Evolutionary conservation across 2,329 filamentous ascomycete genomes (phyloP), one percentile per base, ranked within the genome.

Genomic region (Aureobasidium musti): DNA sequence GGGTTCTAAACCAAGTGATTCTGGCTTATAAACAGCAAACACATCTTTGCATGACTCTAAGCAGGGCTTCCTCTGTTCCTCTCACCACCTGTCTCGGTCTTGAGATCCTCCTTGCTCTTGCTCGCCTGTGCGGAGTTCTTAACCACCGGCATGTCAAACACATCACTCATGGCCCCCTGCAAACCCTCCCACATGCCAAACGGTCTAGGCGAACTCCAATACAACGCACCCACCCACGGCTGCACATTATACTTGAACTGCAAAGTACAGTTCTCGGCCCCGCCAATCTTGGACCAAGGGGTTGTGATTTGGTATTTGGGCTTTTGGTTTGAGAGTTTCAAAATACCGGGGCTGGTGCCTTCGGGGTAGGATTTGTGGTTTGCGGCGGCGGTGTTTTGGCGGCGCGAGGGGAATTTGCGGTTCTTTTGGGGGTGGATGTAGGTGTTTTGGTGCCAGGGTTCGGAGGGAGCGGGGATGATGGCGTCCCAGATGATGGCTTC

Each of bases 221-320:
- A 90, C 77, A 98, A 79, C 63, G 89, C 79, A 17, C 95, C 95
- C 13, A 99, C 92, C 91, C 94, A 98, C 37, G 95, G 95, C 82
- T 99, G 95, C 68, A 98, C 90, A 79, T 98, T 98, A 87, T 96
- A 99, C 75, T 95, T 89, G 63, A 98, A 82, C 73, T 89, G 87
- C 69, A 99, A 82, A 35, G 86, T 88, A 66, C 94, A 91, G 76
- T 95, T 88, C 60, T 84, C 81, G 57, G 87, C 83, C 74, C 89
- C 84, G 53, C 91, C 90, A 71, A 98, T 84, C 77, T 88, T 88
- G 68, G 93, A 91, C 13, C 85, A 86, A 13, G 94, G 91, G 77
- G 97, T 92, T 5, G 93, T 96, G 79, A 99, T 95, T 76, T 97
- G 92, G 82, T 99, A 99, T 79, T 99, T 99, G 2, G 93, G 91